Conservation (phyloP, 345 rosid genomes). For the Carallia brachiata region DNA sequence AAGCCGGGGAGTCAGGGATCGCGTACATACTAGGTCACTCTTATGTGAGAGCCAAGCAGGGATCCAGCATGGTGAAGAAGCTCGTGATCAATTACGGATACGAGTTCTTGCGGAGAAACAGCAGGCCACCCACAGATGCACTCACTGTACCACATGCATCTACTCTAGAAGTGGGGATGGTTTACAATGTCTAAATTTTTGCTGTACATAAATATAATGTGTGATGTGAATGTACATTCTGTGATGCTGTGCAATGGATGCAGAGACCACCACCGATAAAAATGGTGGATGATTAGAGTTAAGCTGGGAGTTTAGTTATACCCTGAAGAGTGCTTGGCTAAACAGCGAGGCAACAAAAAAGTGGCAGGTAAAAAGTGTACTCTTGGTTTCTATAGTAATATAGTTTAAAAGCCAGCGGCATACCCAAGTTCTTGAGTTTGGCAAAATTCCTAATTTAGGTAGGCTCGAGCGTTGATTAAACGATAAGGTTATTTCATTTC, state of each 20-base stretch:
- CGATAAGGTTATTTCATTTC: too few species aligned
- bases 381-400: too few species aligned
- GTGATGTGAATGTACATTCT: slow-evolving; percentile 10
- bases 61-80: slow-evolving; percentile 68
- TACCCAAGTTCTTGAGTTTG: too few species aligned
- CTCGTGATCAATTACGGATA: slow-evolving; percentile 65
- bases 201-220: slow-evolving; percentile 9
- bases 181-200: slow-evolving; percentile 55
- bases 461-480: too few species aligned
- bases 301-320: too few species aligned
- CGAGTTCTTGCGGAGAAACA: slow-evolving; percentile 84
- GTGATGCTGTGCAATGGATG: slow-evolving; percentile 28
- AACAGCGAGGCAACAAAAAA: too few species aligned
- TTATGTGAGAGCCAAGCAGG: slow-evolving; percentile 71
- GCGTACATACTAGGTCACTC: slow-evolving; percentile 90
- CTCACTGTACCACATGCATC: slow-evolving; percentile 73
- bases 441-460: too few species aligned
- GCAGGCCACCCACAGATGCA: slow-evolving; percentile 49
- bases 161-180: slow-evolving; percentile 91
- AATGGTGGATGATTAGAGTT: slow-evolving; percentile 11
- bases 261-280: background rate
- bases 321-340: too few species aligned
- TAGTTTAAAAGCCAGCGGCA: too few species aligned
- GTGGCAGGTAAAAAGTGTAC: too few species aligned
- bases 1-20: slow-evolving; percentile 84